These are phyloP conservation scores for Tetrapisispora phaffii DNA, from an alignment of 805 yeast genomes.

Conservation along the genomic window DNA sequence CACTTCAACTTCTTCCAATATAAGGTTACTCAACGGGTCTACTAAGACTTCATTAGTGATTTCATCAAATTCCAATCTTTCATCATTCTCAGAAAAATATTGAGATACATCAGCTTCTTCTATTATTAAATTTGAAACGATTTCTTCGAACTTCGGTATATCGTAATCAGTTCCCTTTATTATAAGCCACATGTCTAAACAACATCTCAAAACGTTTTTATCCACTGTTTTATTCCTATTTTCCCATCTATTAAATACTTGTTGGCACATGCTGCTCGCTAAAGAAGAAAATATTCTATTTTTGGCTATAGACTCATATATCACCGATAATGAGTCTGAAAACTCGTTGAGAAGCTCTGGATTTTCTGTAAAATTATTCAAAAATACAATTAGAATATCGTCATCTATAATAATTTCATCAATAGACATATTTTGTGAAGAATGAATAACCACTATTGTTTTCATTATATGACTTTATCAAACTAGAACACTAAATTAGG, in stretches of 20 bases:
- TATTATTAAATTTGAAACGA: conserved; percentile 4
- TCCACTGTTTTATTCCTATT: background rate
- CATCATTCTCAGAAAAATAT: background rate
- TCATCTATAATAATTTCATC: background rate
- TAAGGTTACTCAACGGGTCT: conserved; percentile 12
- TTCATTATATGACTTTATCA: background rate
- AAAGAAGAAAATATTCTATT: background rate
- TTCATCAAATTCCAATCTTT: conserved; percentile 11
- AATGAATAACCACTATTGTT: background rate
- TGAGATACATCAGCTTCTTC: conserved; percentile 7
- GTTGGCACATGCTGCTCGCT: conserved; percentile 2
- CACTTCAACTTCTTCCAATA: conserved; percentile 24
- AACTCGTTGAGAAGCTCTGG: conserved; percentile 1
- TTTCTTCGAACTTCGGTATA: conserved; percentile 3
- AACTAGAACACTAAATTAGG: too few relatives aligned
- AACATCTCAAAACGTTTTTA: conserved; percentile 9
- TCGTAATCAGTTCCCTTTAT: conserved; percentile 9
- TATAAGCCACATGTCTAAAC: conserved; percentile 12
- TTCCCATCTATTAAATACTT: conserved; percentile 7
- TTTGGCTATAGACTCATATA: background rate
- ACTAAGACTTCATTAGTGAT: conserved; percentile 3
- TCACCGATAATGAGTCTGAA: background rate
- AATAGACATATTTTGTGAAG: background rate
- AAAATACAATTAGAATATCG: background rate
- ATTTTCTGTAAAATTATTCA: background rate